These are phyloP conservation scores for Stygiomarasmius scandens DNA, from an alignment of 1,284 basidiomycete genomes.

Conservation along the genomic window DNA sequence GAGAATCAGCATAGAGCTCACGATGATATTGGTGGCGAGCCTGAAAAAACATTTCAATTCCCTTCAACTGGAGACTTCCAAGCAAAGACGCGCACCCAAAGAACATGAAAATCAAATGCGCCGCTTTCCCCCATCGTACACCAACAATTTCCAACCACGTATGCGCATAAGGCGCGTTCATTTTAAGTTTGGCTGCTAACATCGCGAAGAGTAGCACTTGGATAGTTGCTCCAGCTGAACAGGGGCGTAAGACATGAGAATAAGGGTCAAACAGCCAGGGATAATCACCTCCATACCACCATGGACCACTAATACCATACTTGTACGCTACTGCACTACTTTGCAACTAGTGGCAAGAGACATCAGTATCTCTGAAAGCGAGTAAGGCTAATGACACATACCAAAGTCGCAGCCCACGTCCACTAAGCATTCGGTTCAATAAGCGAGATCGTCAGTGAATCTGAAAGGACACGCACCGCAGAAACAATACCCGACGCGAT, in stretches of 20 bases:
- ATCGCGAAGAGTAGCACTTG: conserved; percentile 75
- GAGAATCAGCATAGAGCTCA: conserved; percentile 59
- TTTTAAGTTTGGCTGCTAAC: conserved; percentile 74
- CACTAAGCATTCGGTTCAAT: conserved; percentile 35
- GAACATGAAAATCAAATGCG: conserved; percentile 79
- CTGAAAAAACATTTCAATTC: conserved; percentile 24
- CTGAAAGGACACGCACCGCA: conserved; percentile 35
- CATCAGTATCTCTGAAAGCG: conserved; percentile 7
- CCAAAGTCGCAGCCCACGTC: conserved; percentile 82
- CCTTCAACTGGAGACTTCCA: not conserved
- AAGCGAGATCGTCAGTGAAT: not conserved
- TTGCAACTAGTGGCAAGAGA: conserved; percentile 53
- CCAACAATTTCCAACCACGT: conserved; percentile 62
- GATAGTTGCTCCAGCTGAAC: conserved; percentile 60
- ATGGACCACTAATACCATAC: conserved; percentile 71
- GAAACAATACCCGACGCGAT: conserved; percentile 90
- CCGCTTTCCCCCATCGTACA: conserved; percentile 73
- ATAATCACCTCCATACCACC: conserved; percentile 61
- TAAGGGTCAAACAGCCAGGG: not conserved
- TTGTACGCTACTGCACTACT: conserved; percentile 84
- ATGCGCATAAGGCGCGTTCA: conserved; percentile 67
- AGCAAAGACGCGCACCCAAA: conserved; percentile 51
- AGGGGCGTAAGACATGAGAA: not conserved
- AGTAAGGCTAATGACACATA: conserved; percentile 31
- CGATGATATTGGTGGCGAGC: conserved; percentile 78